Evolutionary conservation across 2,329 filamentous ascomycete species (phyloP), one percentile per base, ranked within the genome.

Genomic region (Fusarium sp.): DNA sequence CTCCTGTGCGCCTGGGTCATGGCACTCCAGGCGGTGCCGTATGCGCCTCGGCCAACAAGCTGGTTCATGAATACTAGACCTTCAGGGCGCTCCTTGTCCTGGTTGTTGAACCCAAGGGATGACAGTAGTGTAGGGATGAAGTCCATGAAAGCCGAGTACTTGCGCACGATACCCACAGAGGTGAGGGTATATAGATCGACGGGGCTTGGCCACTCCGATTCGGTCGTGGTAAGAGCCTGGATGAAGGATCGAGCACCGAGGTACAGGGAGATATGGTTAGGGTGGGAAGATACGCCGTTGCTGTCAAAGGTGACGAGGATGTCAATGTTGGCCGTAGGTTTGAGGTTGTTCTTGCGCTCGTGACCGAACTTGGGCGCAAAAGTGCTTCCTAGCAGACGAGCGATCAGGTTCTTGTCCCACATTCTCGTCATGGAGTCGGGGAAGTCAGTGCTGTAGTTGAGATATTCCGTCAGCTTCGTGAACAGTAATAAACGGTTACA

Each of bases 1-100:
- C 94, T 98, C 81, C 89, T 85, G 83, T 99, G 96, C 28, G 93
- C 95, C 57, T 87, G 85, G 3, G 92, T 94, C 96, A 99, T 99
- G 31, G 96, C 94, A 57, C 83, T 86, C 82, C 94, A 91, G 10
- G 93, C 95, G 30, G 85, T 83, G 12, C 78, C 78, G 60, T 84
- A 78, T n/a, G 81, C 83, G 49, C 81, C 81, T 4, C 75, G 87
- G 68, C 90, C 84, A 69, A 91, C 88, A 18, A 93, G 84, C 11
- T 87, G 86, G 79, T 87, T 97, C 65, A 95, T 84, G 75, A 91
- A 94, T 37, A 97, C 77, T 54, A 97, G 79, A 2, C 86, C 85
- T 4, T 78, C 80, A 0, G 90, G 88, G 56, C 86, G 85, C 45
- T 51, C 53, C 59, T 58, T 50, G 13, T 77, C 71, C 49, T 69